A percentile compares a stretch with the other conserved stretches of the same genome.
These are phyloP conservation scores for Hypholoma sublateritium DNA, from an alignment of 768 basidiomycete species.

Conservation along the genomic window DNA sequence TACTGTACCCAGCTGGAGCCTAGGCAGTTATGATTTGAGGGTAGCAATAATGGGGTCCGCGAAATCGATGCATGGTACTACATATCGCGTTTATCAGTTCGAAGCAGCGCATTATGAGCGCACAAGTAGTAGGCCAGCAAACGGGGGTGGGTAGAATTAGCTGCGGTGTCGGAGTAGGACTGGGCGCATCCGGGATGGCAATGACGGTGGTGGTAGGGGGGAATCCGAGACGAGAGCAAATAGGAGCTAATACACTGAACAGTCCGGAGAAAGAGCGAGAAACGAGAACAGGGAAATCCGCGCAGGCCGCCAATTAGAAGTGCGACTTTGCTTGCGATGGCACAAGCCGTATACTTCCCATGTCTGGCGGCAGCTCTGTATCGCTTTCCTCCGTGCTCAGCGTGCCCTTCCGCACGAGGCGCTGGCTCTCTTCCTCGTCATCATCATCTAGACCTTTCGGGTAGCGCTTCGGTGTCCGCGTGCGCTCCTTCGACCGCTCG, in stretches of 20 bases:
- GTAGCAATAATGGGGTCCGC: not conserved
- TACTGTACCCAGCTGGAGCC: not conserved
- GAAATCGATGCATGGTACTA: not conserved
- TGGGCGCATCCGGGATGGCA: not conserved
- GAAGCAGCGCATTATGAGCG: too few species aligned
- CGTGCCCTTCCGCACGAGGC: slow-evolving; percentile 39
- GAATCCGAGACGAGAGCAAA: not conserved
- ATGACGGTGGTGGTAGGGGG: not conserved
- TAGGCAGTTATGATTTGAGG: not conserved
- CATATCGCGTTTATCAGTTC: too few species aligned
- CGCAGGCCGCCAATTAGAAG: not conserved
- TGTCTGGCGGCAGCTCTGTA: slow-evolving; percentile 5
- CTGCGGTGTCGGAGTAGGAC: too few species aligned
- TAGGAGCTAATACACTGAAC: not conserved
- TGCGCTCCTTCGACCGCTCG: slow-evolving; percentile 42
- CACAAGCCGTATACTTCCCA: slow-evolving; percentile 21
- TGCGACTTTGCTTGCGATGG: slow-evolving; percentile 4
- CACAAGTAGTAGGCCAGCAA: too few species aligned
- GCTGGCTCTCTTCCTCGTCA: slow-evolving; percentile 62
- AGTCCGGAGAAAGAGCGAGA: not conserved
- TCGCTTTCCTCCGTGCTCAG: slow-evolving; percentile 13
- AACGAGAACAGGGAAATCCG: not conserved
- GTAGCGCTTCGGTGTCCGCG: slow-evolving; percentile 43
- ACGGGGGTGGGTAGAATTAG: too few species aligned
- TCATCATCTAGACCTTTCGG: slow-evolving; percentile 49